phyloP scores from a whole-genome alignment of 164 flowering plant genomes.

The Warburgia ugandensis region DNA sequence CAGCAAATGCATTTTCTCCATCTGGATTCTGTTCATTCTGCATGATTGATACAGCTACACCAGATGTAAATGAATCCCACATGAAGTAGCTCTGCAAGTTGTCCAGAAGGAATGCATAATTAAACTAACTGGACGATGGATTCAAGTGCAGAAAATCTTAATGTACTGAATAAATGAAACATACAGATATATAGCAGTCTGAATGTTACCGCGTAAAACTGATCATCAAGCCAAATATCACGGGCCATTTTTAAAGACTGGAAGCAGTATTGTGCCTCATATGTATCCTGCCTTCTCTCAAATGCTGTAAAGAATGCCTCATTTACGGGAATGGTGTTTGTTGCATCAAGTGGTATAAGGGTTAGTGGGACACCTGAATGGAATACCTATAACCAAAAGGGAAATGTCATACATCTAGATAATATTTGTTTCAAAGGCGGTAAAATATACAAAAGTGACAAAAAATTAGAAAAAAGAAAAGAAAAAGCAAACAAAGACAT shows the following conservation, averaged over 20 bases:
- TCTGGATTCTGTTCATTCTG: slow-evolving; percentile 26
- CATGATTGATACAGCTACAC: slow-evolving; percentile 90
- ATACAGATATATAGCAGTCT: no score
- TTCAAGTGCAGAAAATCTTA: no score
- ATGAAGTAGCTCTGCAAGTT: slow-evolving; percentile 82
- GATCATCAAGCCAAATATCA: no score
- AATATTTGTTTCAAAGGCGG: no score
- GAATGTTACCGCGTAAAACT: slow-evolving; percentile 61
- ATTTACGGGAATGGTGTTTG: slow-evolving; percentile 81
- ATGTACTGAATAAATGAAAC: no score
- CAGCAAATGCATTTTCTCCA: slow-evolving; percentile 86
- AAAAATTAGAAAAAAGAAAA: no score
- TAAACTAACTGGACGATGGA: no score
- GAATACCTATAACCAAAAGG: slow-evolving; percentile 43
- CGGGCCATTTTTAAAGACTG: no score
- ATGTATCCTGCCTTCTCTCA: slow-evolving; percentile 56
- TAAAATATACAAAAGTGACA: no score
- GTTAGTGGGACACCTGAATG: slow-evolving; percentile 90
- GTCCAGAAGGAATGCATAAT: no score
- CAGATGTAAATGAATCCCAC: slow-evolving; percentile 94
- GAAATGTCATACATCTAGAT: no score
- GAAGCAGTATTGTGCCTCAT: slow-evolving; percentile 85
- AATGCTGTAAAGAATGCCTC: slow-evolving; percentile 49
- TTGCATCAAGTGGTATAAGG: slow-evolving; percentile 91
- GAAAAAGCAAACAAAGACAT: no score